Percentiles rank a stretch among this genome's conserved stretches.
These are phyloP conservation scores for Pisolithus sp. DNA, from an alignment of 768 basidiomycete genomes.

Conservation along the genomic window DNA sequence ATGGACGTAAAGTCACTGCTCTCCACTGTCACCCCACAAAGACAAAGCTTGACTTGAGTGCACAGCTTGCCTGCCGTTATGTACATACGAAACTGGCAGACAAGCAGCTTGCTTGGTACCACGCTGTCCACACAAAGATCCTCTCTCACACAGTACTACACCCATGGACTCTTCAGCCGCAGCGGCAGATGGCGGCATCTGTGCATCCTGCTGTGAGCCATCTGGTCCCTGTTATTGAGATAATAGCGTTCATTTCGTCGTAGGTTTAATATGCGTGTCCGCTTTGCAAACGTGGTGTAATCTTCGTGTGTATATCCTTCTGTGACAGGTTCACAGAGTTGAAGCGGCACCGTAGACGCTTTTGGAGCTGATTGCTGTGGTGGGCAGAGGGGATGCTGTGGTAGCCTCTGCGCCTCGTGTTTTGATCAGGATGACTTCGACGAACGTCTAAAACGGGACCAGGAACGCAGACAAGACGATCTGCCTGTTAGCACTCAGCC, in stretches of 20 bases:
- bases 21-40: too few relatives aligned
- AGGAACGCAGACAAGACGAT: constrained; percentile 10
- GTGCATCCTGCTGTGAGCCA: constrained; percentile 20
- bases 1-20: too few relatives aligned
- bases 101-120: too few relatives aligned
- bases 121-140: too few relatives aligned
- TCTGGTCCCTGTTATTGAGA: neutral
- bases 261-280: constrained; percentile 11
- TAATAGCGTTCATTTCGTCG: neutral
- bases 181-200: neutral
- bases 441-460: constrained; percentile 21
- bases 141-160: neutral
- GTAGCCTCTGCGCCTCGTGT: constrained; percentile 21
- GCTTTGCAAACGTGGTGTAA: constrained; percentile 19
- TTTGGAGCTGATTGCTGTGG: constrained; percentile 20
- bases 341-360: constrained; percentile 7
- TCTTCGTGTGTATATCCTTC: constrained; percentile 14
- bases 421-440: constrained; percentile 26
- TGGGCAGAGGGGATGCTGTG: constrained; percentile 23
- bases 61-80: too few relatives aligned
- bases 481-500: constrained; percentile 19
- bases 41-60: too few relatives aligned
- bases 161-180: constrained; percentile 13
- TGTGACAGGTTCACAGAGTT: neutral
- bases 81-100: too few relatives aligned